These are phyloP conservation scores for Cyberlindnera sargentensis DNA, from an alignment of 805 yeast species.

Conservation along the genomic window DNA sequence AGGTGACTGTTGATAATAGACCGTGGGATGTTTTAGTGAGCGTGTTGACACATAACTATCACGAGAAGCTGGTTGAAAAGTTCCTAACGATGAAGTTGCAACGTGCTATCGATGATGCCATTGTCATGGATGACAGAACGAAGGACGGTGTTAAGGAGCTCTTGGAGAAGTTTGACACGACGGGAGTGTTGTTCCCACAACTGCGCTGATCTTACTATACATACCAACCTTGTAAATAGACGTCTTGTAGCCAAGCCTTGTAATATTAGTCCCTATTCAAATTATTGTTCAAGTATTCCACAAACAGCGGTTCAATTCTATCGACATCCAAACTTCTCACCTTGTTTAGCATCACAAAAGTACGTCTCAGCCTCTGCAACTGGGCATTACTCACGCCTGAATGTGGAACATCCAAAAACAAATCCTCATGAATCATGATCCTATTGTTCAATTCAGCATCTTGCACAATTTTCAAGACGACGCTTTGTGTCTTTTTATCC, in stretches of 20 bases:
- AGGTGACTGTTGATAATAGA: constrained; percentile 12
- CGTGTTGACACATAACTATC: constrained; percentile 8
- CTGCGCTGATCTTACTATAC: constrained; percentile 2
- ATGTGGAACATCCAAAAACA: constrained; percentile 56
- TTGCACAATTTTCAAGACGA: constrained; percentile 55
- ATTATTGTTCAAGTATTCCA: constrained; percentile 67
- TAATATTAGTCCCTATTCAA: constrained; percentile 20
- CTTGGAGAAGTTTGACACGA: constrained; percentile 11
- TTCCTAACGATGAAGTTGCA: constrained; percentile 11
- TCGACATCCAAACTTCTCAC: constrained; percentile 66
- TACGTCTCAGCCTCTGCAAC: constrained; percentile 75
- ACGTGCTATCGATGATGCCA: constrained; percentile 4
- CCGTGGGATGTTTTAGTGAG: constrained; percentile 18
- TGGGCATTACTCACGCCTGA: constrained; percentile 61
- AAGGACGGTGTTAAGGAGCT: constrained; percentile 2
- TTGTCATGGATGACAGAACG: constrained; percentile 1
- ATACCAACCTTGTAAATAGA: too few relatives aligned
- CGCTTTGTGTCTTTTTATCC: constrained; percentile 62
- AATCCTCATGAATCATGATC: constrained; percentile 34
- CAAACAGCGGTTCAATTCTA: constrained; percentile 65
- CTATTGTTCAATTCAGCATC: constrained; percentile 45
- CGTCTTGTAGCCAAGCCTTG: background rate
- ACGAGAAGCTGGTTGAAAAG: constrained; percentile 12
- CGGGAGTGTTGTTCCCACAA: constrained; percentile 9
- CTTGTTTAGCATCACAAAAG: constrained; percentile 74